Evolutionary conservation across 805 yeast species (phyloP).

Genomic region (Maudiozyma barnettii): DNA sequence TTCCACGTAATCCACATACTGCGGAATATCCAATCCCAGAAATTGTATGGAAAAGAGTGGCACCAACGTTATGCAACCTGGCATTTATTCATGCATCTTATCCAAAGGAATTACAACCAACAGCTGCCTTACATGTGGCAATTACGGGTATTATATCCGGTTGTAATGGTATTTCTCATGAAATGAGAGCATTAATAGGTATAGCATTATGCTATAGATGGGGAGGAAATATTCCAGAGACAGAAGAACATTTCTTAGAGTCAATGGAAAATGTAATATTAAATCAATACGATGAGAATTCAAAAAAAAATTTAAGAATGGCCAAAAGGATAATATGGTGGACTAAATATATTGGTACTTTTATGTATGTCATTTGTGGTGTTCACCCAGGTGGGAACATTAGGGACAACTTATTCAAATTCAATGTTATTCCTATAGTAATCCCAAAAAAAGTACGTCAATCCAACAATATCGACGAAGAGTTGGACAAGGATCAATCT

Average conservation of each 20-base stretch:
- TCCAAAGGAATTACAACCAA: constrained; percentile 67
- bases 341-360: constrained; percentile 62
- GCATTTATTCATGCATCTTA: constrained; percentile 71
- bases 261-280: constrained; percentile 41
- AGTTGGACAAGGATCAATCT: constrained; percentile 1
- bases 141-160: constrained; percentile 69
- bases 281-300: constrained; percentile 33
- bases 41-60: constrained; percentile 49
- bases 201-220: constrained; percentile 68
- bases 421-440: constrained; percentile 29
- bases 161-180: constrained; percentile 64
- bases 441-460: constrained; percentile 9
- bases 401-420: constrained; percentile 46
- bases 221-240: constrained; percentile 68
- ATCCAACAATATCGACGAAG: constrained; percentile 11
- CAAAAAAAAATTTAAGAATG: neutral
- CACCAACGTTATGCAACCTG: constrained; percentile 62
- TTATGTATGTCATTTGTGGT: constrained; percentile 72
- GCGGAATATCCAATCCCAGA: constrained; percentile 36
- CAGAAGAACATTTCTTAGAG: constrained; percentile 38
- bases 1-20: constrained; percentile 38
- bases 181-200: constrained; percentile 61
- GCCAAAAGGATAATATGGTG: constrained; percentile 51
- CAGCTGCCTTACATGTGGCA: constrained; percentile 63
- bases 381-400: constrained; percentile 76